Evolutionary conservation across 2,329 filamentous ascomycete species (phyloP).

Genomic region (Trichoderma aggressivum): DNA sequence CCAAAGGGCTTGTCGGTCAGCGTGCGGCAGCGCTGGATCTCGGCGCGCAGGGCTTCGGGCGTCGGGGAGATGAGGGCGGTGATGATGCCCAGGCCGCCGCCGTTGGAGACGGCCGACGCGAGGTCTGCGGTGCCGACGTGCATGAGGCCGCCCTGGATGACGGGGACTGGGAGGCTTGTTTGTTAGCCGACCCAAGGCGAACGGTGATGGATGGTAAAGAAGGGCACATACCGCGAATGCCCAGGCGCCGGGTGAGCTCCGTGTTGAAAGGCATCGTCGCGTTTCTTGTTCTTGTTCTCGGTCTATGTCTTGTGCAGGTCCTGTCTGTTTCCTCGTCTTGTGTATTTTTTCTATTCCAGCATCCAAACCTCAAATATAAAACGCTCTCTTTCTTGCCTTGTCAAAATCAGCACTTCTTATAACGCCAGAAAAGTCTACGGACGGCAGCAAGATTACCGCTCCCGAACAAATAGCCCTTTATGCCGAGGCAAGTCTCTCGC

Average conservation of each 20-base stretch:
- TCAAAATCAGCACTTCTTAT: not conserved
- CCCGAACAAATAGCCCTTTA: not conserved
- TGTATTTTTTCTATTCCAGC: not conserved
- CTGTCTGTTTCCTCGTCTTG: not conserved
- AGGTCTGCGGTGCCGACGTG: constrained; percentile 79
- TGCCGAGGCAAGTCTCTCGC: not conserved
- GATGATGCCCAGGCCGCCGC: constrained; percentile 78
- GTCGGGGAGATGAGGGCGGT: constrained; percentile 90
- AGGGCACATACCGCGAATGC: constrained; percentile 45
- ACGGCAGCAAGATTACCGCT: not conserved
- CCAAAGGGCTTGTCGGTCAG: constrained; percentile 80
- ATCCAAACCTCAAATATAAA: not conserved
- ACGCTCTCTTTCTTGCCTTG: not conserved
- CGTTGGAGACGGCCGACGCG: constrained; percentile 72
- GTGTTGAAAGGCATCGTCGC: constrained; percentile 54
- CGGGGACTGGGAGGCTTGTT: constrained; percentile 54
- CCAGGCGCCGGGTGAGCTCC: constrained; percentile 55
- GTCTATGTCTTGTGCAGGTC: not conserved
- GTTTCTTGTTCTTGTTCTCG: not conserved
- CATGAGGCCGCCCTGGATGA: constrained; percentile 86
- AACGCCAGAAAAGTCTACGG: not conserved
- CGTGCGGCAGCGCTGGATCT: constrained; percentile 81
- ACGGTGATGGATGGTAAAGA: no score
- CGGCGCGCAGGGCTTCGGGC: constrained; percentile 85
- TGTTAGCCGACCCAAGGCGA: not conserved